Evolutionary conservation across 768 basidiomycete genomes (phyloP).

Genomic region (Suillus paluster): DNA sequence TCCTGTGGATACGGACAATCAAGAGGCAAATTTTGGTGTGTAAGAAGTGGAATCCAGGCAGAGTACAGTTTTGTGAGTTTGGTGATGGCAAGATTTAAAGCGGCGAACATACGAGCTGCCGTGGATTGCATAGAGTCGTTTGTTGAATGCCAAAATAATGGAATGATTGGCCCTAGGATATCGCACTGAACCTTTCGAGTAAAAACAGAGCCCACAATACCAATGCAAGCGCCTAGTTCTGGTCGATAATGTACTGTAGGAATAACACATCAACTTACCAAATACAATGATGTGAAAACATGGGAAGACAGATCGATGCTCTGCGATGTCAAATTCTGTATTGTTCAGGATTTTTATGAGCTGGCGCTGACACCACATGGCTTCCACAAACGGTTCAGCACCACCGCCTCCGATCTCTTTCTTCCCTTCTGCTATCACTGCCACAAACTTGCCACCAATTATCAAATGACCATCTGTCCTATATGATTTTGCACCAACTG

Average conservation of each 20-base stretch:
- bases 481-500: constrained; percentile 17
- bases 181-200: not conserved
- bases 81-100: constrained; percentile 1
- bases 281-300: constrained; percentile 1
- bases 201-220: constrained; percentile 6
- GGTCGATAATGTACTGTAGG: not conserved
- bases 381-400: constrained; percentile 30
- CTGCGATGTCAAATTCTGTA: not conserved
- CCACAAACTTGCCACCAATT: constrained; percentile 14
- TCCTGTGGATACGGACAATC: not conserved
- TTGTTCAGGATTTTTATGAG: constrained; percentile 10
- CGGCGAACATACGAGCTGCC: not conserved
- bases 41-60: not conserved
- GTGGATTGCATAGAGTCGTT: not conserved
- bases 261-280: constrained; percentile 1
- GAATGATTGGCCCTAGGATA: not conserved
- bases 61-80: not conserved
- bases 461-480: too few relatives aligned
- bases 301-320: not conserved
- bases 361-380: constrained; percentile 19
- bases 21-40: not conserved
- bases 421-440: constrained; percentile 22
- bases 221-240: not conserved
- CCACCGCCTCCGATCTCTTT: constrained; percentile 23
- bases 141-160: not conserved